Evolutionary conservation across 768 basidiomycete genomes (phyloP).

Genomic region (Boletus vinaceobasis): DNA sequence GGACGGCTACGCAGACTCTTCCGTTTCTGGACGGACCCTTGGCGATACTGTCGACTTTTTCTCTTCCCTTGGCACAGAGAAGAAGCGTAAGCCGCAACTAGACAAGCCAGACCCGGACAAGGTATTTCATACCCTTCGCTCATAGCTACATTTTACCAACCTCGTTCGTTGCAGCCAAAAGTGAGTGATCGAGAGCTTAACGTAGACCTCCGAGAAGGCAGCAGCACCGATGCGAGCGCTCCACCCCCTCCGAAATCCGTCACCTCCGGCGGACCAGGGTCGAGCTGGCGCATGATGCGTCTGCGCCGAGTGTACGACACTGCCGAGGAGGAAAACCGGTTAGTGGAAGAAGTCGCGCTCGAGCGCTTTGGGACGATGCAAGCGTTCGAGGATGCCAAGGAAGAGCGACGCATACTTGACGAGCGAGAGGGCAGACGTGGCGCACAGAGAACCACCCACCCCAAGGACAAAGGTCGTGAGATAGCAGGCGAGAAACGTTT

Average conservation of each 20-base stretch:
- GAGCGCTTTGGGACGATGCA: conserved; percentile 86
- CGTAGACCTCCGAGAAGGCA: conserved; percentile 47
- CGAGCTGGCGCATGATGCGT: conserved; percentile 98
- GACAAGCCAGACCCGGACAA: conserved; percentile 69
- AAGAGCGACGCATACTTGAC: conserved; percentile 83
- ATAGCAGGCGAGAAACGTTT: conserved; percentile 48
- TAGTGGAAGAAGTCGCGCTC: conserved; percentile 74
- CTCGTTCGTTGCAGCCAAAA: conserved; percentile 43
- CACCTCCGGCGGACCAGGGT: conserved; percentile 87
- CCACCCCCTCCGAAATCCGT: conserved; percentile 43
- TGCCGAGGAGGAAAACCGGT: conserved; percentile 75
- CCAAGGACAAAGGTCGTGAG: conserved; percentile 38
- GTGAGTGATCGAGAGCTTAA: conserved; percentile 65
- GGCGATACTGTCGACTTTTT: conserved; percentile 83
- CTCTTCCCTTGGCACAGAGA: conserved; percentile 78
- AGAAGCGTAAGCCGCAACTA: conserved; percentile 58
- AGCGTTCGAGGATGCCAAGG: conserved; percentile 85
- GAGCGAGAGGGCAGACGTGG: conserved; percentile 63
- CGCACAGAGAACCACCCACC: conserved; percentile 33
- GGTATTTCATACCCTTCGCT: conserved; percentile 35
- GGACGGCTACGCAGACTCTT: conserved; percentile 61
- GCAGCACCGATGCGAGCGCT: conserved; percentile 37
- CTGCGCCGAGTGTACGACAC: conserved; percentile 86
- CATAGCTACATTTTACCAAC: conserved; percentile 2
- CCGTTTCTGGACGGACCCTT: conserved; percentile 42